A percentile compares a stretch with the other conserved stretches of the same genome.
phyloP scores from a whole-genome alignment of 202 grass and related monocot species.

The Setaria viridis region DNA sequence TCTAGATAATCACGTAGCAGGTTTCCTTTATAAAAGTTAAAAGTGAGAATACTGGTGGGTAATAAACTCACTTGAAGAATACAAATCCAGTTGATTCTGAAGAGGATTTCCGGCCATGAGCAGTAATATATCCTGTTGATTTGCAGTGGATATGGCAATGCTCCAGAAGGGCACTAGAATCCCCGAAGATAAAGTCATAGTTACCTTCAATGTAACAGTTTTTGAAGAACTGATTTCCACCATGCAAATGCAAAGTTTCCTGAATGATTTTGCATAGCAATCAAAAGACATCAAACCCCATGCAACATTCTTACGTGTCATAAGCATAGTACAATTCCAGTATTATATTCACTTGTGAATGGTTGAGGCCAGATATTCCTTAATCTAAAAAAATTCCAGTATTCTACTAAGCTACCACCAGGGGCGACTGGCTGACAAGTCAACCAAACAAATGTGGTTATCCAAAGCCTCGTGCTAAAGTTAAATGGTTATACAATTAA shows the following conservation, averaged over 20 bases:
- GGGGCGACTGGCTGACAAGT: slow-evolving; percentile 14
- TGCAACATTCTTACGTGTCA: too few species aligned
- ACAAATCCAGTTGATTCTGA: slow-evolving; percentile 88
- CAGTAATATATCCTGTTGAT: slow-evolving; percentile 76
- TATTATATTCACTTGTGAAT: too few species aligned
- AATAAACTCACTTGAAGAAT: slow-evolving; percentile 71
- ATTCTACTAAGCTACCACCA: background rate
- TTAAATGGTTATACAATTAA: background rate
- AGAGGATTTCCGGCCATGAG: slow-evolving; percentile 83
- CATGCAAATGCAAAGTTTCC: slow-evolving; percentile 90
- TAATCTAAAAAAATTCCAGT: background rate
- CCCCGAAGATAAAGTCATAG: slow-evolving; percentile 89
- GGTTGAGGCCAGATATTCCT: too few species aligned
- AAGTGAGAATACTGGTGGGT: background rate
- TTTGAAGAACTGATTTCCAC: slow-evolving; percentile 87
- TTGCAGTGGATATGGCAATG: slow-evolving; percentile 97
- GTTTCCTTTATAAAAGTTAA: background rate
- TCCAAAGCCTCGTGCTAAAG: background rate
- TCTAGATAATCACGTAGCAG: background rate
- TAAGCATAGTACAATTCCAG: background rate
- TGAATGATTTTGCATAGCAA: slow-evolving; percentile 28
- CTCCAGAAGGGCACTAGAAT: slow-evolving; percentile 83
- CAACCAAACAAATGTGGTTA: background rate
- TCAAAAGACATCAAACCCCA: too few species aligned
- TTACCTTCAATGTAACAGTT: slow-evolving; percentile 92